These are phyloP conservation scores for Condylostoma magnum DNA, from an alignment of 169 alveolate genomes.

Conservation along the genomic window DNA sequence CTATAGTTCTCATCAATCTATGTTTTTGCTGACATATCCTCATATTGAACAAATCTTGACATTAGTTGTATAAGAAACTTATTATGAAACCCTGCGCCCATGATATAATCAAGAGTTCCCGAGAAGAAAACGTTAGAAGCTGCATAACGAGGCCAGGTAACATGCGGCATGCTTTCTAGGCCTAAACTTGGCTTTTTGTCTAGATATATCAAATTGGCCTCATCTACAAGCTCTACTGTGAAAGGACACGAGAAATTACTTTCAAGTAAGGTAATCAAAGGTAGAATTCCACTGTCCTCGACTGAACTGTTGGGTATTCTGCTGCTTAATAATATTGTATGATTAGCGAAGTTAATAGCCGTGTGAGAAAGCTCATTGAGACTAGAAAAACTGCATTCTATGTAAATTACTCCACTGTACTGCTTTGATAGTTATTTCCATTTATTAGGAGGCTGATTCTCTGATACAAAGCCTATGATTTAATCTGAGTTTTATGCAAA, in stretches of 20 bases:
- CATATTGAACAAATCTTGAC: slow-evolving; percentile 1
- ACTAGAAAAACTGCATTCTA: slow-evolving; percentile 46
- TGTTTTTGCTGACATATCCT: slow-evolving; percentile 3
- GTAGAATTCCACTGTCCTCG: slow-evolving; percentile 50
- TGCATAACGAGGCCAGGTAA: slow-evolving; percentile 39
- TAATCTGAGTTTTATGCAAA: slow-evolving; percentile 40
- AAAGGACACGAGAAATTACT: slow-evolving; percentile 33
- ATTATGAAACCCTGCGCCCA: slow-evolving; percentile 47
- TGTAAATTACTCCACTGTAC: slow-evolving; percentile 31
- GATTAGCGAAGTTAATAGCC: slow-evolving; percentile 46
- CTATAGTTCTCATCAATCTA: slow-evolving; percentile 19
- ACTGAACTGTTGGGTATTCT: neutral
- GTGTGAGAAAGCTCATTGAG: slow-evolving; percentile 46
- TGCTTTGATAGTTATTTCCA: slow-evolving; percentile 37
- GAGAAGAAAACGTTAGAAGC: slow-evolving; percentile 43
- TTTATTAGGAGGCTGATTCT: slow-evolving; percentile 37
- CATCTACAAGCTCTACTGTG: slow-evolving; percentile 49
- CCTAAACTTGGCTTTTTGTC: slow-evolving; percentile 3
- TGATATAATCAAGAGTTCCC: slow-evolving; percentile 47
- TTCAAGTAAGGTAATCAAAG: slow-evolving; percentile 44
- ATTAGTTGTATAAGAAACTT: slow-evolving; percentile 37
- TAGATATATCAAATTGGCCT: slow-evolving; percentile 43
- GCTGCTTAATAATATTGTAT: slow-evolving; percentile 35
- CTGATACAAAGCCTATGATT: slow-evolving; percentile 42
- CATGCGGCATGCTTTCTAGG: slow-evolving; percentile 21